Evolutionary conservation across 1,139 yeast genomes (phyloP).

Genomic region (Scheffersomyces cryptocercus): DNA sequence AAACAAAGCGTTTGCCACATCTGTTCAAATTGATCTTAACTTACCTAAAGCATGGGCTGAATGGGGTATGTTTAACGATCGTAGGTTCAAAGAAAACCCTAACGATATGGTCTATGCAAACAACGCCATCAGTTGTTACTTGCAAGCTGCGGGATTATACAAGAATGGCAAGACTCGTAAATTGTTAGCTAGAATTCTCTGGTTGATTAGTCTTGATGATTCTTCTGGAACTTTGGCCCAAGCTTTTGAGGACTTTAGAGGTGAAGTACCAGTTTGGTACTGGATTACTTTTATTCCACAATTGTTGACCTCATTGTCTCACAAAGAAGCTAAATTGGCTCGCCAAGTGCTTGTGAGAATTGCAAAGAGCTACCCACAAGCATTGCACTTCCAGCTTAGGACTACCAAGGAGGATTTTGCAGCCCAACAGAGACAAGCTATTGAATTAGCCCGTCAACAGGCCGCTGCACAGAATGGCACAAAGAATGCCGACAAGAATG

Average conservation of each 20-base stretch:
- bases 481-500: slow-evolving; percentile 7
- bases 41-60: slow-evolving; percentile 99
- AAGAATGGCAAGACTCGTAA: slow-evolving; percentile 91
- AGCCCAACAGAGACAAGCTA: slow-evolving; percentile 78
- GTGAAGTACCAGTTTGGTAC: slow-evolving; percentile 98
- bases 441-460: slow-evolving; percentile 54
- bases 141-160: slow-evolving; percentile 96
- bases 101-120: slow-evolving; percentile 83
- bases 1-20: slow-evolving; percentile 95
- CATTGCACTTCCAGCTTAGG: slow-evolving; percentile 90
- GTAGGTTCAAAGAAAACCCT: slow-evolving; percentile 82
- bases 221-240: slow-evolving; percentile 75
- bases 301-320: slow-evolving; percentile 83
- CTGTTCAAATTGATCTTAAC: slow-evolving; percentile 92
- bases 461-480: slow-evolving; percentile 5
- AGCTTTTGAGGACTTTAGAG: slow-evolving; percentile 89
- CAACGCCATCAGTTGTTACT: slow-evolving; percentile 91
- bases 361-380: slow-evolving; percentile 97
- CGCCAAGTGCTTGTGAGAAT: slow-evolving; percentile 85
- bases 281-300: slow-evolving; percentile 98
- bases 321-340: slow-evolving; percentile 85
- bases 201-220: slow-evolving; percentile 94
- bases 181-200: slow-evolving; percentile 81
- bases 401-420: slow-evolving; percentile 94
- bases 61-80: slow-evolving; percentile 96